phyloP scores from a whole-genome alignment of 2,329 filamentous ascomycete species.

The Tricladium varicosporioides region DNA sequence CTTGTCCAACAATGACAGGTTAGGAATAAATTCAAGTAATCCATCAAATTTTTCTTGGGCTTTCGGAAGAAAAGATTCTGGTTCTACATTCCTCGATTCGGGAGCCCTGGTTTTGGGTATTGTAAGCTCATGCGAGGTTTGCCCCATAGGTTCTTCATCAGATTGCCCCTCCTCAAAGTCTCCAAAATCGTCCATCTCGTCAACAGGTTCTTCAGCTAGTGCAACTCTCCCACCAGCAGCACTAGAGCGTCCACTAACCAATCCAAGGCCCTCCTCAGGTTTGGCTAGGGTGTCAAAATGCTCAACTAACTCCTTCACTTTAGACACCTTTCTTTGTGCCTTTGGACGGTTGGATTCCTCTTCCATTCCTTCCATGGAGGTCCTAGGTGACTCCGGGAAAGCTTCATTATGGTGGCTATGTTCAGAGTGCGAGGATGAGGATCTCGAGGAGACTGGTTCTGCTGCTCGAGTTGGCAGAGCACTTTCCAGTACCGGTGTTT shows the following conservation, averaged over 20 bases:
- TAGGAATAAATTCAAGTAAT: slow-evolving; percentile 25
- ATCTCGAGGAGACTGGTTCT: slow-evolving; percentile 23
- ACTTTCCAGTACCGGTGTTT: neutral
- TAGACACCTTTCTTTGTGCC: slow-evolving; percentile 18
- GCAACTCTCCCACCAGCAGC: neutral
- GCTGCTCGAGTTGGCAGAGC: slow-evolving; percentile 8
- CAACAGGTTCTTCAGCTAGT: neutral
- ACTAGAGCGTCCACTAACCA: neutral
- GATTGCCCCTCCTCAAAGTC: slow-evolving; percentile 37
- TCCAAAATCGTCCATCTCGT: slow-evolving; percentile 35
- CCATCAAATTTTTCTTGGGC: slow-evolving; percentile 12
- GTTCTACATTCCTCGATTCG: neutral
- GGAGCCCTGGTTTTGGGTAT: neutral
- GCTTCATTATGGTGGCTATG: slow-evolving; percentile 28
- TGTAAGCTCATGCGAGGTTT: slow-evolving; percentile 2
- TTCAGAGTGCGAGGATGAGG: slow-evolving; percentile 32
- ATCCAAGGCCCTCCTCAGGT: slow-evolving; percentile 8
- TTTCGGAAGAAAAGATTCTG: neutral
- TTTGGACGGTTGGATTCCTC: slow-evolving; percentile 27
- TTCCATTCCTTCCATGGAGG: slow-evolving; percentile 34
- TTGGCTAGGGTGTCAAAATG: slow-evolving; percentile 29
- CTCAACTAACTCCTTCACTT: slow-evolving; percentile 29
- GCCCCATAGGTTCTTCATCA: slow-evolving; percentile 19
- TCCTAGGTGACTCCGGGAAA: slow-evolving; percentile 31
- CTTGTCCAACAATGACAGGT: slow-evolving; percentile 25